Percentiles rank a stretch among this genome's conserved stretches.
phyloP scores from a whole-genome alignment of 352 stramenopile species.

The Discostella stelligera region DNA sequence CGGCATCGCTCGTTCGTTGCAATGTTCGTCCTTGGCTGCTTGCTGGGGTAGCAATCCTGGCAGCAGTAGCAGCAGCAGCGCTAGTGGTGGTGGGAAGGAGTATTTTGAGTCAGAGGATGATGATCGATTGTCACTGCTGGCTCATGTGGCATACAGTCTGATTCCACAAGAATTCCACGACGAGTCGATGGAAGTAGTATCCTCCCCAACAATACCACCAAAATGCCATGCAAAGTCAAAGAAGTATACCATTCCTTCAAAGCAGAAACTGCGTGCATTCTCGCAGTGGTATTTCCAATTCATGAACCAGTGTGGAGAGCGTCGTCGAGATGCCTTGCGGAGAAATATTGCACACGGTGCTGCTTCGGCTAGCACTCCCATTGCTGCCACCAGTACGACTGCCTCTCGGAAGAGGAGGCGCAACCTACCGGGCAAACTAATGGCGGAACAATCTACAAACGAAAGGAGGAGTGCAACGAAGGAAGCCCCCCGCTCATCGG shows the following conservation, averaged over 20 bases:
- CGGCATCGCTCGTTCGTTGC: conserved; percentile 23
- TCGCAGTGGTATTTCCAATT: conserved; percentile 55
- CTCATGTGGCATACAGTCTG: conserved; percentile 34
- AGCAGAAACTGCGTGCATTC: conserved; percentile 28
- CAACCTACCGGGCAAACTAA: background rate
- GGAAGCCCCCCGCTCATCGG: background rate
- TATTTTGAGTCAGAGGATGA: conserved; percentile 1
- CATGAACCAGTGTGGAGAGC: conserved; percentile 38
- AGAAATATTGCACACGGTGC: conserved; percentile 45
- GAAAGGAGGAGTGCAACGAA: background rate
- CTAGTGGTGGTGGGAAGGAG: conserved; percentile 4
- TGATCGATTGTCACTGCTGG: conserved; percentile 13
- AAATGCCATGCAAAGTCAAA: background rate
- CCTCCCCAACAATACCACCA: background rate
- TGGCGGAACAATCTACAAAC: background rate
- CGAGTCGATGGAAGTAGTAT: background rate
- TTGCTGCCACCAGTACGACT: conserved; percentile 5
- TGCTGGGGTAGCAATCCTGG: conserved; percentile 14
- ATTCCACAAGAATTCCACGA: conserved; percentile 46
- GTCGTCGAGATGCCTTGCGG: conserved; percentile 19
- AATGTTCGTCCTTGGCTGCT: conserved; percentile 21
- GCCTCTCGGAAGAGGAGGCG: background rate
- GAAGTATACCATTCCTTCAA: conserved; percentile 22
- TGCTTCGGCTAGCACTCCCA: too few species aligned
- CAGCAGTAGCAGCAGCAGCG: too few species aligned